Conservation (phyloP, 306 rosid species). For the Vigna unguiculata region DNA sequence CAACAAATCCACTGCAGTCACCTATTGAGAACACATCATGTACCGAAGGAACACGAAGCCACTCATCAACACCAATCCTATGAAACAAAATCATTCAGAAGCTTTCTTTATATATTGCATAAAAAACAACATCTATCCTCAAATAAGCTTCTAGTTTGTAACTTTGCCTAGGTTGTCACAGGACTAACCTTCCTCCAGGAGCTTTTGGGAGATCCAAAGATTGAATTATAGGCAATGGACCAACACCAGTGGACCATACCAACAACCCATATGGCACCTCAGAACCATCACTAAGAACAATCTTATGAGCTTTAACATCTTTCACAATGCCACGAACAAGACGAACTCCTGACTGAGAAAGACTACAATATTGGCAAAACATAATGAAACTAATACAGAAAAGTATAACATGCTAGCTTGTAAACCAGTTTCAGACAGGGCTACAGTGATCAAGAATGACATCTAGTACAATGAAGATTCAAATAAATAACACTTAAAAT, state of each 20-base stretch:
- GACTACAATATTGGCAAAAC: constrained; percentile 36
- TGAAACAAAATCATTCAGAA: constrained; percentile 18
- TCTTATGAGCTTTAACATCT: constrained; percentile 68
- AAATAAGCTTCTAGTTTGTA: constrained; percentile 1
- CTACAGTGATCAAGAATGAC: background rate
- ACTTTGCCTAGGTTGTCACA: background rate
- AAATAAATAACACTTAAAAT: constrained; percentile 5
- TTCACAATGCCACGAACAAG: constrained; percentile 83
- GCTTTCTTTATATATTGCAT: background rate
- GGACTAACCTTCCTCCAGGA: constrained; percentile 78
- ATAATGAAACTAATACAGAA: constrained; percentile 26
- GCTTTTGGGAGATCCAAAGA: constrained; percentile 73
- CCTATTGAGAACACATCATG: constrained; percentile 82
- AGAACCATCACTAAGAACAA: constrained; percentile 76
- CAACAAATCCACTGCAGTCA: constrained; percentile 86
- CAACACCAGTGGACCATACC: constrained; percentile 95
- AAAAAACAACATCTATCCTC: background rate
- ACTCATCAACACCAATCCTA: constrained; percentile 88
- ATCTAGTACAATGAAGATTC: background rate
- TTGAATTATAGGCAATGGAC: constrained; percentile 74
- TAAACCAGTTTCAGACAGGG: background rate
- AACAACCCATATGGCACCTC: constrained; percentile 87
- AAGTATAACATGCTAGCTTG: background rate
- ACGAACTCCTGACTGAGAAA: constrained; percentile 86
- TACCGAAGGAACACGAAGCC: constrained; percentile 74